Percentiles rank a stretch among this genome's conserved stretches.
Evolutionary conservation across 2,329 filamentous ascomycete genomes (phyloP).

Genomic region (Akanthomyces dipterigenus): DNA sequence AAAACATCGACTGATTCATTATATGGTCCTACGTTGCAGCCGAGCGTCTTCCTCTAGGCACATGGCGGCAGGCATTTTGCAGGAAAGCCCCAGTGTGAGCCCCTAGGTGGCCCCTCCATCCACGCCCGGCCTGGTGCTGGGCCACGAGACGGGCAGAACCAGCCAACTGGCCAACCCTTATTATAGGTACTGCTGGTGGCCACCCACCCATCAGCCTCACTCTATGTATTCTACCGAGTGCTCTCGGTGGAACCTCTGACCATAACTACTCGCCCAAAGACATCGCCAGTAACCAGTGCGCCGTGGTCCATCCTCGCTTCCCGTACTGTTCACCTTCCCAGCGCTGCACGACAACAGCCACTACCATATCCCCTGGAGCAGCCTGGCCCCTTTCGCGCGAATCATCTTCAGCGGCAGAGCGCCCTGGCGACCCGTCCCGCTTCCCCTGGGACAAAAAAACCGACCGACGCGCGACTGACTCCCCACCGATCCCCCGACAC

Average conservation of each 20-base stretch:
- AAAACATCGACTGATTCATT: too few relatives aligned
- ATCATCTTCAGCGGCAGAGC: not conserved
- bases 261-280: constrained; percentile 1
- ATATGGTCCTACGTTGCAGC: too few relatives aligned
- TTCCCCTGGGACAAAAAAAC: constrained; percentile 3
- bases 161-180: not conserved
- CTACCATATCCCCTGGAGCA: not conserved
- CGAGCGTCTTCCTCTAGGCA: too few relatives aligned
- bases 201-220: constrained; percentile 2
- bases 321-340: not conserved
- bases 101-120: constrained; percentile 1
- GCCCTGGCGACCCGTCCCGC: constrained; percentile 2
- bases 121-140: too few relatives aligned
- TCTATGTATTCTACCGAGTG: not conserved
- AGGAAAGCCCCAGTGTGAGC: too few relatives aligned
- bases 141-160: not conserved
- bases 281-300: not conserved
- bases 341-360: not conserved
- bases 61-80: too few relatives aligned
- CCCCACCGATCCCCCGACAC: not conserved
- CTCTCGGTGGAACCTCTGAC: constrained; percentile 9
- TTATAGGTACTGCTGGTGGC: not conserved
- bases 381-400: not conserved
- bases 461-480: not conserved
- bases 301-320: not conserved